A percentile compares a stretch with the other conserved stretches of the same genome.
phyloP scores from a whole-genome alignment of 139 green algal species.

The Haematococcus sp. region DNA sequence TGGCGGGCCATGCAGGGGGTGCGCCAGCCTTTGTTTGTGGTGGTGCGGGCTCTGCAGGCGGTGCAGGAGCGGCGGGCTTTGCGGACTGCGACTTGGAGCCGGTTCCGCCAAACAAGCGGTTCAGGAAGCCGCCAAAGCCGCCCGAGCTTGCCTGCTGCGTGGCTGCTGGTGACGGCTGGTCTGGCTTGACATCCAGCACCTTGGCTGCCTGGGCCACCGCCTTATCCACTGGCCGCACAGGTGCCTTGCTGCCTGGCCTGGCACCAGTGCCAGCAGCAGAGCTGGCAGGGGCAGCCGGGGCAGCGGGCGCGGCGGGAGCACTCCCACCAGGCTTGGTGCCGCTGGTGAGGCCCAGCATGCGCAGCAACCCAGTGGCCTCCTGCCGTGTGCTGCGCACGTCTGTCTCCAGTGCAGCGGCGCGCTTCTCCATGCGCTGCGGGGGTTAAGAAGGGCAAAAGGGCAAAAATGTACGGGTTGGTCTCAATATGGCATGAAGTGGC shows the following conservation, averaged over 20 bases:
- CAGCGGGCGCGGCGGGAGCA: too few relatives aligned
- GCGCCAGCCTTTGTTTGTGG: slow-evolving; percentile 10
- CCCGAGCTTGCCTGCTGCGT: too few relatives aligned
- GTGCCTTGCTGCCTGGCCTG: too few relatives aligned
- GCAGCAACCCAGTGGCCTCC: not conserved
- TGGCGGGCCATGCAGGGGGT: not conserved
- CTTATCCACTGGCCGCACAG: too few relatives aligned
- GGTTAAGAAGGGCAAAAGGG: not conserved
- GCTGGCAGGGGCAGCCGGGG: too few relatives aligned
- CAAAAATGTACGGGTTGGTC: too few relatives aligned
- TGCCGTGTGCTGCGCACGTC: not conserved
- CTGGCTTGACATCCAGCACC: not conserved
- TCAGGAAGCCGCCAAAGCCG: not conserved
- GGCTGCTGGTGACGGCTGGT: not conserved
- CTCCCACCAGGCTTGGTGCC: not conserved
- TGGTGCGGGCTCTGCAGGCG: slow-evolving; percentile 9
- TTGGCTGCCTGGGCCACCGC: too few relatives aligned
- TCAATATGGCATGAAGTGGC: too few relatives aligned
- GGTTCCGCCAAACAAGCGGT: slow-evolving; percentile 9
- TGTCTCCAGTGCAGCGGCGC: slow-evolving; percentile 19
- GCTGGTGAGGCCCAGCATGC: slow-evolving; percentile 1
- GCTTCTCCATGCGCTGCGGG: slow-evolving; percentile 26
- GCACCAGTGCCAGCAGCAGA: too few relatives aligned
- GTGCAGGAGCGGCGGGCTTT: not conserved
- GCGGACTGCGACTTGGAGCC: not conserved